Base-by-base conservation (phyloP, 2,329 filamentous ascomycete genomes). In the Pseudogymnoascus pannorum region DNA sequence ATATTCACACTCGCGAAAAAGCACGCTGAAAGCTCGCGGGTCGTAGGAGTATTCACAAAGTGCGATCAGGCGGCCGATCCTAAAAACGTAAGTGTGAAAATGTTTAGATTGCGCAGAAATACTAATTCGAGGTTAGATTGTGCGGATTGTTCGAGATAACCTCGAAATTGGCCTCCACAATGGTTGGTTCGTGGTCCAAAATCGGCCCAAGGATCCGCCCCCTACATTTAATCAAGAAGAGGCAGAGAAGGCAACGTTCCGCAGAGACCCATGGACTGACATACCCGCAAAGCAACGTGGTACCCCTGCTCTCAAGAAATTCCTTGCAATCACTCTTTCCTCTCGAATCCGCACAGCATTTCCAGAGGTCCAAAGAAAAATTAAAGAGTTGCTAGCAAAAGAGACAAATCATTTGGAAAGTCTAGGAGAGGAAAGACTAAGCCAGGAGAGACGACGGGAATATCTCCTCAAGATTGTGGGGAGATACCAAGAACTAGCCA, bases 41-140 rank as follows among this genome's bases (percentile, higher is more conserved):
- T 74, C n/a, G 67, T 76, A 14, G 72, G 74, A 0, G 74, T 75
- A 1, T 72, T 75, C 26, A 76, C 74, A 1, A 75, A 75, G 60
- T 75, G 74, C 40, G 74, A 76, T n/a, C 66, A 66, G 59, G 57
- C 65, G 8, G 57, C 61, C 2, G 62, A 69, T 35, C 62, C 65
- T 4, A 60, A 64, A 31, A 60, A 61, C 42, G 65, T 66, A 63
- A 65, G 65, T 66, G 60, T 2, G 8, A n/a, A 0, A 42, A 1
- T 12, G 16, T 40, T 16, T 4, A 11, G 14, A 9, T 40, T 40
- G 36, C 16, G 16, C 7, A 40, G n/a, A 40, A 40, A 11, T 40
- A 40, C 36, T 40, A 40, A 40, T 11, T 38, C 59, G 18, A 14
- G 40, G 16, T 4, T 48, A 67, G 64, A 64, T 63, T 38, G 60